Evolutionary conservation across 75 land plant species (phyloP).

Genomic region (Ceratopteris richardii): DNA sequence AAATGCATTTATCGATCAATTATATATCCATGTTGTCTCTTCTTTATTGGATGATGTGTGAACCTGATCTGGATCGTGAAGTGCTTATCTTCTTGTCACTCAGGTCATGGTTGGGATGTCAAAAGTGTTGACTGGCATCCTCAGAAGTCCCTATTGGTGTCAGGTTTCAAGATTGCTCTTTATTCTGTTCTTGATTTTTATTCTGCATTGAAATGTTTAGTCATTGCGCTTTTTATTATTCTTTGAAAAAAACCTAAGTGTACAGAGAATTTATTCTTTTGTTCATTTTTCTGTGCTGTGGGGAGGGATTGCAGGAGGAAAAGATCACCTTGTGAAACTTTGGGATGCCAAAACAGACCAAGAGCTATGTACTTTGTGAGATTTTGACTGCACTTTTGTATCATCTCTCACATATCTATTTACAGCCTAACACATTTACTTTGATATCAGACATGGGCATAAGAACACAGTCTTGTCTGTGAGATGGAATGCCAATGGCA

Average conservation of each 20-base stretch:
- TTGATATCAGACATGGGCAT: constrained; percentile 84
- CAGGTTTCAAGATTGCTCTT: too few relatives aligned
- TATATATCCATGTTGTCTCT: too few relatives aligned
- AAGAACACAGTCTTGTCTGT: constrained; percentile 87
- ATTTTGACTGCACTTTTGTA: background rate
- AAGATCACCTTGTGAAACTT: constrained; percentile 89
- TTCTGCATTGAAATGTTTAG: too few relatives aligned
- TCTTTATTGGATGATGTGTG: too few relatives aligned
- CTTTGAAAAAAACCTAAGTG: too few relatives aligned
- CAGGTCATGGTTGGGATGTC: constrained; percentile 99
- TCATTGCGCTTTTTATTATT: too few relatives aligned
- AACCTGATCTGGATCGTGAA: too few relatives aligned
- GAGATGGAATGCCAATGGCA: constrained; percentile 98
- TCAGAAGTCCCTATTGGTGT: constrained; percentile 82
- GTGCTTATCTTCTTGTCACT: too few relatives aligned
- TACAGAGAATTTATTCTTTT: too few relatives aligned
- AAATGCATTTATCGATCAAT: too few relatives aligned
- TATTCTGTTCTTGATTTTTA: too few relatives aligned
- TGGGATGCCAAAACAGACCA: constrained; percentile 97
- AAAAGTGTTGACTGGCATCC: constrained; percentile 99
- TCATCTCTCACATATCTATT: background rate
- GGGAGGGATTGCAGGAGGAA: constrained; percentile 90
- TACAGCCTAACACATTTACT: constrained; percentile 3
- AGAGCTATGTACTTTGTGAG: constrained; percentile 91
- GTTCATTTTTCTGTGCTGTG: too few relatives aligned